Percentiles rank a stretch among this genome's conserved stretches.
phyloP scores from a whole-genome alignment of 2,329 filamentous ascomycete genomes.

The Alternaria brassicicola region DNA sequence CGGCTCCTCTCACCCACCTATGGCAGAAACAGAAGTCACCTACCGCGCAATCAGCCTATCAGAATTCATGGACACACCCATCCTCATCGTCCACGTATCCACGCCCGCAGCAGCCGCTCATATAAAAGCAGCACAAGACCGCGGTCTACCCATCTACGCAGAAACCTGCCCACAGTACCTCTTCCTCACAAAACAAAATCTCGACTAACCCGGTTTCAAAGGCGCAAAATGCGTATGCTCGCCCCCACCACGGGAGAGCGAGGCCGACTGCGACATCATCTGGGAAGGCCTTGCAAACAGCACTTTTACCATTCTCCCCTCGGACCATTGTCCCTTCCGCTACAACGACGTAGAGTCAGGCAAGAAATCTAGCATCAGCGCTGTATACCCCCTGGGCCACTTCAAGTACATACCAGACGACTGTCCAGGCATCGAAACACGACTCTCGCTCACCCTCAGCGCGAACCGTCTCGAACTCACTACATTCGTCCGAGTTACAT shows the following conservation, averaged over 20 bases:
- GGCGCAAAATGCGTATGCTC: slow-evolving; percentile 62
- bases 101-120: slow-evolving; percentile 55
- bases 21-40: slow-evolving; percentile 60
- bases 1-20: slow-evolving; percentile 55
- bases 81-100: slow-evolving; percentile 61
- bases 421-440: slow-evolving; percentile 63
- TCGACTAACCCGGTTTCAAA: slow-evolving; percentile 60
- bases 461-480: slow-evolving; percentile 51
- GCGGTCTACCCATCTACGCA: slow-evolving; percentile 58
- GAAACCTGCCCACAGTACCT: slow-evolving; percentile 65
- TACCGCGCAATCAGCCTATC: slow-evolving; percentile 59
- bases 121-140: slow-evolving; percentile 58
- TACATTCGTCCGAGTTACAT: slow-evolving; percentile 62
- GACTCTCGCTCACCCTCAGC: slow-evolving; percentile 56
- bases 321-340: slow-evolving; percentile 59
- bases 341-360: slow-evolving; percentile 48
- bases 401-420: slow-evolving; percentile 67
- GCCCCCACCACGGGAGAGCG: slow-evolving; percentile 58
- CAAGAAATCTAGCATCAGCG: slow-evolving; percentile 57
- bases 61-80: slow-evolving; percentile 59
- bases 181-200: slow-evolving; percentile 58
- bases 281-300: slow-evolving; percentile 59
- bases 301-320: slow-evolving; percentile 60
- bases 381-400: slow-evolving; percentile 52
- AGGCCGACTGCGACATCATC: slow-evolving; percentile 58